Evolutionary conservation across 2,329 filamentous ascomycete species (phyloP).

Genomic region (Talaromyces piceae): DNA sequence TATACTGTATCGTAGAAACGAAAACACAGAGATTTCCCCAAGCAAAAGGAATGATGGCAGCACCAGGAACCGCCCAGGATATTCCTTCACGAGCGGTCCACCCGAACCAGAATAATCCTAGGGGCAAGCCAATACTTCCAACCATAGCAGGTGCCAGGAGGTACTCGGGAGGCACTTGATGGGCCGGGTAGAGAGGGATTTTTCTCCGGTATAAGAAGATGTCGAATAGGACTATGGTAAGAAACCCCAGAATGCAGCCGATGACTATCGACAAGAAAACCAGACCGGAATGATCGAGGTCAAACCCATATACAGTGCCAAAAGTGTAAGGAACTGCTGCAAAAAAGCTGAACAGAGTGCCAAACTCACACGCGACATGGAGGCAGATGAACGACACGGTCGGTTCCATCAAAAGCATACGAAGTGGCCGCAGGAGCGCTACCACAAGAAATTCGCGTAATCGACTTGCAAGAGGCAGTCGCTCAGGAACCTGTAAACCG

Average conservation of each 20-base stretch:
- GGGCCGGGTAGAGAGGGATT: slow-evolving; percentile 1
- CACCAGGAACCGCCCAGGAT: slow-evolving; percentile 31
- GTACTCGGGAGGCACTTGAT: slow-evolving; percentile 42
- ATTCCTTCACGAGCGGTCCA: slow-evolving; percentile 37
- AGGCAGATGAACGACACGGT: slow-evolving; percentile 17
- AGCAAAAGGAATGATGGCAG: slow-evolving; percentile 20
- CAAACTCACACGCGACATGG: slow-evolving; percentile 18
- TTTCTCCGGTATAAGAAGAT: neutral
- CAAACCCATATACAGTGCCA: slow-evolving; percentile 55
- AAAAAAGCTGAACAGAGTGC: slow-evolving; percentile 17
- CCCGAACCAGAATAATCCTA: slow-evolving; percentile 43
- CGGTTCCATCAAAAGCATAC: slow-evolving; percentile 19
- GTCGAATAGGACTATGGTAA: slow-evolving; percentile 6
- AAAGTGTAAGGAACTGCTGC: slow-evolving; percentile 6
- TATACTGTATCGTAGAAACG: slow-evolving; percentile 6
- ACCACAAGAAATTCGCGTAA: neutral
- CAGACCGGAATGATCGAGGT: slow-evolving; percentile 43
- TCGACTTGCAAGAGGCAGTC: neutral
- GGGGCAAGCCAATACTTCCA: slow-evolving; percentile 42
- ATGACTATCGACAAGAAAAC: slow-evolving; percentile 61
- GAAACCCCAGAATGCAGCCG: slow-evolving; percentile 53
- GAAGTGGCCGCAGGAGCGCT: slow-evolving; percentile 12
- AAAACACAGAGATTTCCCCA: slow-evolving; percentile 23
- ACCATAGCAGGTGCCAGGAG: slow-evolving; percentile 44
- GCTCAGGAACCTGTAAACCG: neutral